Base-by-base conservation (phyloP, 805 yeast genomes). In the Sungouiozyma intestinalis region DNA sequence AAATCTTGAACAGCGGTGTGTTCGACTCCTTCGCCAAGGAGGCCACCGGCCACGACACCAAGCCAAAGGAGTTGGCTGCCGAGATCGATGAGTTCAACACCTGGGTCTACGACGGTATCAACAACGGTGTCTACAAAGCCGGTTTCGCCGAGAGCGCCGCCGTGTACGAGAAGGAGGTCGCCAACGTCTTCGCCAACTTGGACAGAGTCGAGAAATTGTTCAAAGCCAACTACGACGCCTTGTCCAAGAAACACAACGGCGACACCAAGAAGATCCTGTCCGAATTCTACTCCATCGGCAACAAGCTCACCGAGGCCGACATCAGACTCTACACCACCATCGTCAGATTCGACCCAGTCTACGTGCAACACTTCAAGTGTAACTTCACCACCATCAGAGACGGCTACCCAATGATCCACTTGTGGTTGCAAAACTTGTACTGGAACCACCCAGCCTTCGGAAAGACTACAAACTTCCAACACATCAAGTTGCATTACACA, bases 291-390 rank as follows among this genome's bases (percentile, higher is more conserved):
- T 62, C 87, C 40, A 55, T 77, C 8, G 90, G 88, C 4, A 70
- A 77, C 43, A 66, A 63, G 38, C 65, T 90, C 42, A 88, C 97
- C 2, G 96, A 90, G 65, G 94, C 94, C 5, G 98, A 90, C 61
- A 71, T 90, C 44, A 73, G 97, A 49, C 73, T 90, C 39, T 90
- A 67, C 66, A 78, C 96, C 18, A 90, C 97, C 2, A 79, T 90
- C 45, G 71, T 86, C 36, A 76, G 98, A 54, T 90, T 90, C 55
- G 97, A 90, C 61, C 83, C 94, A 1, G 94, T 87, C 17, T 90
- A 90, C 58, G 90, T 82, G 41, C 95, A 88, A 63, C 97, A 90
- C 63, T 92, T 90, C 76, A 92, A 90, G 66, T 85, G 95, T 63
- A 90, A 90, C 63, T 62, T 86, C 47, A 79, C 79, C 38, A 81